Conservation (phyloP, 2,329 filamentous ascomycete genomes). For the Colletotrichum sp. region DNA sequence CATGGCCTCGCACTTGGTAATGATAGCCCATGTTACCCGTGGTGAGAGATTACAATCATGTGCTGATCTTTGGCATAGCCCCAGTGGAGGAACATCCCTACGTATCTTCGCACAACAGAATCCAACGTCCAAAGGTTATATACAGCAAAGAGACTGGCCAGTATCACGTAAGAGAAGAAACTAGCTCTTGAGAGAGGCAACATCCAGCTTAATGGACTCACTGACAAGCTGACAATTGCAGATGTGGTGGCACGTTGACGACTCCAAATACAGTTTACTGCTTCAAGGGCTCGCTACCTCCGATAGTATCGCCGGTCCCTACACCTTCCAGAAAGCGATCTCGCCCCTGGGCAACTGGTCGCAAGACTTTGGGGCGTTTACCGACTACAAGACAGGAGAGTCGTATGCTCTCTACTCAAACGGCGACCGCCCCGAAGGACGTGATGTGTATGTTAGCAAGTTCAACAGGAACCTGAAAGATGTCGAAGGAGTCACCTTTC, state of each 20-base stretch:
- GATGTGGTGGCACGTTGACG: constrained; percentile 68
- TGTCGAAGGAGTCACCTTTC: constrained; percentile 55
- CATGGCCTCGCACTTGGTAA: constrained; percentile 64
- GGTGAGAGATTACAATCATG: too few relatives aligned
- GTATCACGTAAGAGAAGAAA: constrained; percentile 58
- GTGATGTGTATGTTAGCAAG: constrained; percentile 61
- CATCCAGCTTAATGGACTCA: too few relatives aligned
- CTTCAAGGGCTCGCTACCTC: constrained; percentile 61
- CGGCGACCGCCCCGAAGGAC: constrained; percentile 57
- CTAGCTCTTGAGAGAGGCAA: too few relatives aligned
- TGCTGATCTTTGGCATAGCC: not conserved
- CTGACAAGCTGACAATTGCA: constrained; percentile 23
- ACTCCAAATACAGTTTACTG: constrained; percentile 58
- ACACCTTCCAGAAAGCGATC: constrained; percentile 57
- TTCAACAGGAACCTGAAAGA: constrained; percentile 58
- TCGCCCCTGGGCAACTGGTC: constrained; percentile 66
- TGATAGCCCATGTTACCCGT: too few relatives aligned
- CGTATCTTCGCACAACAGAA: constrained; percentile 59
- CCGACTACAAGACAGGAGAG: constrained; percentile 61
- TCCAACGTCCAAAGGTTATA: constrained; percentile 67
- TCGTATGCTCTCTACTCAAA: constrained; percentile 65
- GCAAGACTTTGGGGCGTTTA: constrained; percentile 66
- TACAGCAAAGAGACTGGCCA: constrained; percentile 58
- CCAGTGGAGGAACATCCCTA: constrained; percentile 59
- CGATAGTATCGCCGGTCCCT: constrained; percentile 56